phyloP scores from a whole-genome alignment of 148 eudicot genomes.

The Spergularia bocconei region DNA sequence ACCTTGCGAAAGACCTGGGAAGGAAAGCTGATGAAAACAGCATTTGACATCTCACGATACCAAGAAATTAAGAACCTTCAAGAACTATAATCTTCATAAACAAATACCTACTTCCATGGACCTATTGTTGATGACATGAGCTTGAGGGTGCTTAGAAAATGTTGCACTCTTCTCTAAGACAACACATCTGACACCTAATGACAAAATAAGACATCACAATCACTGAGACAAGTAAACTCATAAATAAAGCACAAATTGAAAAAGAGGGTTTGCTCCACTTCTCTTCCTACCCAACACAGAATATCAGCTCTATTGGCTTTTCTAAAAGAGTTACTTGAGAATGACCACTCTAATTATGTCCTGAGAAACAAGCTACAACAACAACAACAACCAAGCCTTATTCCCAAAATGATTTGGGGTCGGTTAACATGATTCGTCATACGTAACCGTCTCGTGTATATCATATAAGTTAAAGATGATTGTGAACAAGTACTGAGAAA shows the following conservation, averaged over 20 bases:
- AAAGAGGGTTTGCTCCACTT: not conserved
- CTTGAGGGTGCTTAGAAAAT: slow-evolving; percentile 89
- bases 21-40: slow-evolving; percentile 48
- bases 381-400: too few relatives aligned
- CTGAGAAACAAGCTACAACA: too few relatives aligned
- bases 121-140: slow-evolving; percentile 93
- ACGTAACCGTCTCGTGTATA: too few relatives aligned
- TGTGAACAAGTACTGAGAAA: too few relatives aligned
- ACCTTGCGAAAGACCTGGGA: slow-evolving; percentile 80
- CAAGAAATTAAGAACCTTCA: not conserved
- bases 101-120: slow-evolving; percentile 84
- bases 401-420: too few relatives aligned
- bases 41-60: slow-evolving; percentile 23
- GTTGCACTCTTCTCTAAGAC: slow-evolving; percentile 67
- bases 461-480: too few relatives aligned
- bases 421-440: too few relatives aligned
- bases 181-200: slow-evolving; percentile 74
- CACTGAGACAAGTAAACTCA: not conserved
- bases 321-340: too few relatives aligned
- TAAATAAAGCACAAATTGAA: not conserved
- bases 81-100: not conserved
- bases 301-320: too few relatives aligned
- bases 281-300: not conserved
- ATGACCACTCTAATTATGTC: not conserved
- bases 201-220: not conserved